A percentile compares a stretch with the other conserved stretches of the same genome.
phyloP scores from a whole-genome alignment of 2,329 filamentous ascomycete genomes.

The Diaporthe caulivora region DNA sequence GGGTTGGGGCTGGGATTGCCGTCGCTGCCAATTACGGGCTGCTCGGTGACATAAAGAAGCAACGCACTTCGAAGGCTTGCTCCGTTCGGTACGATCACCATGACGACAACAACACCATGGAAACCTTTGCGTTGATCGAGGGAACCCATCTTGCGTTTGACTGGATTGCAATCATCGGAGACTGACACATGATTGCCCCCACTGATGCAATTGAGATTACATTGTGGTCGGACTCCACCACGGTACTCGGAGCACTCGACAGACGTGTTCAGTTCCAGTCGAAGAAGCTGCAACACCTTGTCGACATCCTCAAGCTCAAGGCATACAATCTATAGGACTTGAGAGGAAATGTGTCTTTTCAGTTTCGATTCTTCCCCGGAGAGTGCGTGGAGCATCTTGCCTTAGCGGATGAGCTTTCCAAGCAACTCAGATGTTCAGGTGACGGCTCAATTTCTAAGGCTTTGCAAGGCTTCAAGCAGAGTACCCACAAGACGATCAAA shows the following conservation, averaged over 20 bases:
- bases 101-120: background rate
- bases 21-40: background rate
- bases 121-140: background rate
- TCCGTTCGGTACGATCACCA: background rate
- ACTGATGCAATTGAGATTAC: background rate
- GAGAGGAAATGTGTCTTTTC: background rate
- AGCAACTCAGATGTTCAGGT: background rate
- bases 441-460: background rate
- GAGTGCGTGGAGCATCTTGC: background rate
- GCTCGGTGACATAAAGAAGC: background rate
- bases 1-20: background rate
- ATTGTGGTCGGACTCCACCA: background rate
- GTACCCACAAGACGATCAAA: background rate
- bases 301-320: conserved; percentile 1
- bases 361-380: background rate
- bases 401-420: background rate
- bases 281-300: background rate
- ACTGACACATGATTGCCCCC: background rate
- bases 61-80: background rate
- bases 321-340: background rate
- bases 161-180: background rate
- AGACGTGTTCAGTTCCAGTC: background rate
- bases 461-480: background rate
- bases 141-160: background rate
- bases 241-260: background rate